phyloP scores from a whole-genome alignment of 1,139 yeast genomes.

The Hansenula lynferdii region DNA sequence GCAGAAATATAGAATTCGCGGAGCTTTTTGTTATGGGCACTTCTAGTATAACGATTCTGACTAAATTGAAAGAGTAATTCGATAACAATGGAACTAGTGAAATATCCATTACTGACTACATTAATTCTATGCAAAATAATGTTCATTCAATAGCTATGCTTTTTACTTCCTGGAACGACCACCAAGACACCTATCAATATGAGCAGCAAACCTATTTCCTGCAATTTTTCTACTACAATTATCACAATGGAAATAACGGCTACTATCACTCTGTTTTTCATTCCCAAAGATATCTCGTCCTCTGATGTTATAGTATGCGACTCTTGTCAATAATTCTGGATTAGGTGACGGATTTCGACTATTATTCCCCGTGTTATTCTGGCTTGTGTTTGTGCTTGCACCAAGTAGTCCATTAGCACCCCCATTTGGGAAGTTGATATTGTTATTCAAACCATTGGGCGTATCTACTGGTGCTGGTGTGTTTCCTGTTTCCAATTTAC shows the following conservation, averaged over 20 bases:
- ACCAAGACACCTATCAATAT: slow-evolving; percentile 80
- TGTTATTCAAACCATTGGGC: slow-evolving; percentile 8
- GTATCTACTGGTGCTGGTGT: slow-evolving; percentile 13
- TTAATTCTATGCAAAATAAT: too few relatives aligned
- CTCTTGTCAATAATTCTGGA: slow-evolving; percentile 18
- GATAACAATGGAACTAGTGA: too few relatives aligned
- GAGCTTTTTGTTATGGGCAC: too few relatives aligned
- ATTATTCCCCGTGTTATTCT: slow-evolving; percentile 17
- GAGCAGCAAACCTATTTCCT: slow-evolving; percentile 90
- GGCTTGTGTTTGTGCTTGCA: slow-evolving; percentile 17
- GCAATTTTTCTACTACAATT: slow-evolving; percentile 85
- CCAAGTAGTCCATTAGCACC: slow-evolving; percentile 26
- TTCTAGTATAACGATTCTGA: too few relatives aligned
- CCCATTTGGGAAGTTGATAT: slow-evolving; percentile 9
- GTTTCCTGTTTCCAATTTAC: slow-evolving; percentile 17
- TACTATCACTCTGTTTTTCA: slow-evolving; percentile 36
- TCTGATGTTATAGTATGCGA: slow-evolving; percentile 20
- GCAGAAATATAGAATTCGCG: too few relatives aligned
- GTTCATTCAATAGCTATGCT: too few relatives aligned
- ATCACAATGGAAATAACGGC: slow-evolving; percentile 65
- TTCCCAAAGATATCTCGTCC: slow-evolving; percentile 49
- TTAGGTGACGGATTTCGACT: slow-evolving; percentile 17
- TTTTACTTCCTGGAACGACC: slow-evolving; percentile 45
- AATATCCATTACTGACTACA: too few relatives aligned
- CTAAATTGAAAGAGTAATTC: too few relatives aligned